Percentiles rank a stretch among this genome's conserved stretches.
Evolutionary conservation across 345 rosid genomes (phyloP).

Genomic region (Luvunga scandens): DNA sequence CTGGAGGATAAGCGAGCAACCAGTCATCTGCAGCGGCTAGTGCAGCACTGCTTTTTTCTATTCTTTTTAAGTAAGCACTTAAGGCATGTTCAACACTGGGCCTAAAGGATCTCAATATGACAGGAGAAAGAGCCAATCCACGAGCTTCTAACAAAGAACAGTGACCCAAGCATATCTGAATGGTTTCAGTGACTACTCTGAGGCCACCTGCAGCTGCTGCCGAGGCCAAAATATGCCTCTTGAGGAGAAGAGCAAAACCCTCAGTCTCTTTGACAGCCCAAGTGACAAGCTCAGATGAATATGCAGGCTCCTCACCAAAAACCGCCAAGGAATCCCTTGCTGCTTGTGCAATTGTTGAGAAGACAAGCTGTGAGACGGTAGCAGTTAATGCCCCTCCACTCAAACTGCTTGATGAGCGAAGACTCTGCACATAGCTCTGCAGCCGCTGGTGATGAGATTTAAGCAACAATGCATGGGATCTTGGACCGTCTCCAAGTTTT

Average conservation of each 20-base stretch:
- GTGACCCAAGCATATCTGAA: constrained; percentile 69
- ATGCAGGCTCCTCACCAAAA: constrained; percentile 79
- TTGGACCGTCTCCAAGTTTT: constrained; percentile 76
- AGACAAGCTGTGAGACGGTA: constrained; percentile 68
- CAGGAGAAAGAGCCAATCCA: constrained; percentile 79
- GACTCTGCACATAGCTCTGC: constrained; percentile 47
- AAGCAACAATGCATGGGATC: constrained; percentile 73
- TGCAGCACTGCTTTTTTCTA: constrained; percentile 77
- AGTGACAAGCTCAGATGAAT: constrained; percentile 85
- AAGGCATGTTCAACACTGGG: constrained; percentile 67
- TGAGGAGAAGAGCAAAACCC: constrained; percentile 50
- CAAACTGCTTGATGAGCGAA: constrained; percentile 49
- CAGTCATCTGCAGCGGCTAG: constrained; percentile 85
- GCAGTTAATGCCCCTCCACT: constrained; percentile 59
- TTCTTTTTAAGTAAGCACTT: constrained; percentile 61
- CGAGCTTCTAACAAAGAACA: constrained; percentile 78
- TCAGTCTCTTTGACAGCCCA: constrained; percentile 90
- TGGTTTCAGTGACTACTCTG: constrained; percentile 68
- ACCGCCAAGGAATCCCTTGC: constrained; percentile 73
- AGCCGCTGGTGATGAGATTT: constrained; percentile 61
- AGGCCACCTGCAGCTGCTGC: constrained; percentile 75
- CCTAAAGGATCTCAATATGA: constrained; percentile 65
- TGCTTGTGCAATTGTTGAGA: constrained; percentile 82
- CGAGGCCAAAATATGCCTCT: constrained; percentile 70
- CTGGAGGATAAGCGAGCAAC: constrained; percentile 57